Evolutionary conservation across 2,329 filamentous ascomycete genomes (phyloP).

Genomic region (Penicillium sp.): DNA sequence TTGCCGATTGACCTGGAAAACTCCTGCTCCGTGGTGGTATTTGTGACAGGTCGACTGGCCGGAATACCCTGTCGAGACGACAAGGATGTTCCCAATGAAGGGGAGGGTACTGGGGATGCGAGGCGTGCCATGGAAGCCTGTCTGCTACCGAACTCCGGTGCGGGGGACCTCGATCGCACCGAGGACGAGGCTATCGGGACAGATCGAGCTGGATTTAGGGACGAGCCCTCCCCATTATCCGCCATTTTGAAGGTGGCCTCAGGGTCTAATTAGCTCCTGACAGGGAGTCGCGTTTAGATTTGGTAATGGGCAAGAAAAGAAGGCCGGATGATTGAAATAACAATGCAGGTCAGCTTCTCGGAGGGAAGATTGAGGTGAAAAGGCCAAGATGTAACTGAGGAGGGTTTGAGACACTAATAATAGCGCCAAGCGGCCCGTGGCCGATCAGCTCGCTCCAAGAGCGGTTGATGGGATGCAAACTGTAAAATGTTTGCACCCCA

Average conservation of each 20-base stretch:
- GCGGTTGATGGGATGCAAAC: conserved; percentile 27
- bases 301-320: not conserved
- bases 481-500: conserved; percentile 24
- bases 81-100: conserved; percentile 26
- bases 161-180: conserved; percentile 36
- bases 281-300: not conserved
- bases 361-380: not conserved
- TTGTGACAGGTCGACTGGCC: conserved; percentile 26
- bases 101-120: conserved; percentile 55
- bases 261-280: conserved; percentile 4
- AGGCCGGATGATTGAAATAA: not conserved
- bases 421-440: conserved; percentile 5
- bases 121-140: conserved; percentile 55
- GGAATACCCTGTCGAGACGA: conserved; percentile 41
- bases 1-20: conserved; percentile 59
- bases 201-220: conserved; percentile 30
- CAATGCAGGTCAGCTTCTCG: not conserved
- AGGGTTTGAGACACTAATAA: conserved; percentile 5
- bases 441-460: conserved; percentile 14
- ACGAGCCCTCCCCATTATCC: conserved; percentile 38
- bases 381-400: not conserved
- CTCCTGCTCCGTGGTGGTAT: conserved; percentile 52
- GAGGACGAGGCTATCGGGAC: conserved; percentile 32
- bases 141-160: conserved; percentile 44
- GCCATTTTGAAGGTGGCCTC: conserved; percentile 25